phyloP scores from a whole-genome alignment of 1,139 yeast genomes.

The Geotrichum macrosporum region DNA sequence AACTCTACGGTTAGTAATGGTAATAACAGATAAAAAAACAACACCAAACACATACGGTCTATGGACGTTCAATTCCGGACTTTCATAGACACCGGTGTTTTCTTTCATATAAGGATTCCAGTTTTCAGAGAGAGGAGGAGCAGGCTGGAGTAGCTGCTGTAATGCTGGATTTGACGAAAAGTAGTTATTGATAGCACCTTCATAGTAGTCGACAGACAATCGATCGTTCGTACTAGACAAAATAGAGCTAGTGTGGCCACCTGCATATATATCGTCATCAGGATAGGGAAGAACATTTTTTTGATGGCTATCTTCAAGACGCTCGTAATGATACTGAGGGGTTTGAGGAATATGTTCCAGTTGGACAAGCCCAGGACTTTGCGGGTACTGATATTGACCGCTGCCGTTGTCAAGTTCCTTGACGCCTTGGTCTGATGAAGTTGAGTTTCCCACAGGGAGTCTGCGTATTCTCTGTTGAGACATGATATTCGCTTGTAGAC shows the following conservation, averaged over 20 bases:
- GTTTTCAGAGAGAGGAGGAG: neutral
- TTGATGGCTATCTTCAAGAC: no score
- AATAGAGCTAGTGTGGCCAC: neutral
- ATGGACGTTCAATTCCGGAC: no score
- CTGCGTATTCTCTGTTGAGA: neutral
- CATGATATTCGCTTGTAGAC: neutral
- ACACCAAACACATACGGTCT: no score
- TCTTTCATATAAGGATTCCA: neutral
- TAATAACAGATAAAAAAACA: no score
- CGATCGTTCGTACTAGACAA: constrained; percentile 1
- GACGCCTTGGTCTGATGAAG: neutral
- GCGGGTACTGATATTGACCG: neutral
- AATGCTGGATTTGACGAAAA: neutral
- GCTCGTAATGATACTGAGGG: no score
- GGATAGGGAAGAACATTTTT: constrained; percentile 1
- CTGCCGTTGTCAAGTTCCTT: neutral
- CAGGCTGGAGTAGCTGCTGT: neutral
- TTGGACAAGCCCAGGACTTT: neutral
- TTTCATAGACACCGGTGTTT: no score
- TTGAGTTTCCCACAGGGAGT: neutral
- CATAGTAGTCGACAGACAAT: constrained; percentile 14
- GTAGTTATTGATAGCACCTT: constrained; percentile 13
- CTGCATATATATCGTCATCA: neutral
- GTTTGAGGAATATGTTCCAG: neutral
- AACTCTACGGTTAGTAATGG: no score